Evolutionary conservation across 306 rosid species (phyloP).

Genomic region (Gastrolobium bilobum): DNA sequence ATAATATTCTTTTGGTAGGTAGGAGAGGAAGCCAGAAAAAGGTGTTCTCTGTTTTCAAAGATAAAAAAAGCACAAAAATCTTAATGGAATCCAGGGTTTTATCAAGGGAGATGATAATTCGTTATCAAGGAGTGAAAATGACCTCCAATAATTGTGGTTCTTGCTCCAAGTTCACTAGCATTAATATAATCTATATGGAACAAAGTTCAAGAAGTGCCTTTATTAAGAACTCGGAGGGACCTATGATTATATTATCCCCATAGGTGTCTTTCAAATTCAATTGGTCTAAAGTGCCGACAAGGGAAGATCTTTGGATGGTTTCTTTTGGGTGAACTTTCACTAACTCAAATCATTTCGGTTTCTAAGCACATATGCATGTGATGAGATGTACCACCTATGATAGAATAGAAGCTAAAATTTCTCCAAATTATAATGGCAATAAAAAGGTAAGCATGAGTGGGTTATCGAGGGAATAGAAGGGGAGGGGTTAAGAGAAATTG

Average conservation of each 20-base stretch:
- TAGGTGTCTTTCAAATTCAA: neutral
- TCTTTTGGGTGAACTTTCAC: constrained; percentile 39
- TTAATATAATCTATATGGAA: constrained; percentile 47
- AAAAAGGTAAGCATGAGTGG: neutral
- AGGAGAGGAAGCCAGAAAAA: neutral
- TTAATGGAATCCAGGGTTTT: constrained; percentile 3
- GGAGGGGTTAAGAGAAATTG: too few relatives aligned
- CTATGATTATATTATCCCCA: neutral
- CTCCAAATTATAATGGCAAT: constrained; percentile 6
- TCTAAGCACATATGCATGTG: neutral
- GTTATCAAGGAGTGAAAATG: neutral
- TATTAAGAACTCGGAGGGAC: constrained; percentile 35
- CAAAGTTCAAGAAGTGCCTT: constrained; percentile 63
- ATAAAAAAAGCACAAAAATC: neutral
- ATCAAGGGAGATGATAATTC: neutral
- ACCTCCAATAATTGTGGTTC: constrained; percentile 9
- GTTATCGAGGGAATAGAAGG: too few relatives aligned
- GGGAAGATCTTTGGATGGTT: constrained; percentile 52
- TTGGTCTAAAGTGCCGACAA: constrained; percentile 57
- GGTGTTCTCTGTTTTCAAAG: neutral
- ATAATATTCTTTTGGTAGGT: too few relatives aligned
- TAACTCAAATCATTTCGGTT: constrained; percentile 14
- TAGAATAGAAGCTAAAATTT: neutral
- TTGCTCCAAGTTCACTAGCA: constrained; percentile 38
- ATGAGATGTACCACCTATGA: constrained; percentile 29